Evolutionary conservation across 129 eudicot species (phyloP).

Genomic region (Pittosporum tobira): DNA sequence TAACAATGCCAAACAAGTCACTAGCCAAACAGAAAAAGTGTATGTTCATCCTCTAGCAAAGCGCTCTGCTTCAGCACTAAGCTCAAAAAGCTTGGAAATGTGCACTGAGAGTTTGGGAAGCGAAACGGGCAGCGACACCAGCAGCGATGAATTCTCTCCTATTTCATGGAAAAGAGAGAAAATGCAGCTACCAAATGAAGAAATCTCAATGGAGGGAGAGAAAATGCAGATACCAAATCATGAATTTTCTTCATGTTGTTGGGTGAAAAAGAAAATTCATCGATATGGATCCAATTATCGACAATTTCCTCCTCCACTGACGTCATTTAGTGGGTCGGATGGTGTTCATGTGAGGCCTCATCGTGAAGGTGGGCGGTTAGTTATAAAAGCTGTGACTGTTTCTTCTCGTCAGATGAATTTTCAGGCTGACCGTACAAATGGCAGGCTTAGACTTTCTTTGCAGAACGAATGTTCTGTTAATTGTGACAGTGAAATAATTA

Average conservation of each 20-base stretch:
- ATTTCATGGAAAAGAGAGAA: constrained; percentile 23
- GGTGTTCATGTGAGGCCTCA: constrained; percentile 55
- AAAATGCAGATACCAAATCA: constrained; percentile 9
- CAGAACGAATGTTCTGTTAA: constrained; percentile 16
- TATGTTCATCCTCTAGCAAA: constrained; percentile 72
- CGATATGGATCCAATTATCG: neutral
- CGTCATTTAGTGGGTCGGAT: constrained; percentile 51
- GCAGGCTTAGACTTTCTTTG: constrained; percentile 59
- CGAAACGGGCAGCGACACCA: constrained; percentile 60
- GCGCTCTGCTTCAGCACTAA: constrained; percentile 44
- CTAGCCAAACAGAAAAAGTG: constrained; percentile 17
- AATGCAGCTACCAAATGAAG: no score
- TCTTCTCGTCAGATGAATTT: constrained; percentile 34
- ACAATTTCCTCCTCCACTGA: constrained; percentile 69
- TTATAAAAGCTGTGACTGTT: constrained; percentile 51
- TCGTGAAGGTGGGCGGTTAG: constrained; percentile 67
- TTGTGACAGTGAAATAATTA: neutral
- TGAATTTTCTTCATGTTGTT: neutral
- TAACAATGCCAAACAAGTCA: constrained; percentile 2
- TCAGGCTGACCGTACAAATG: constrained; percentile 56
- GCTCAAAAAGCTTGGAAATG: constrained; percentile 75
- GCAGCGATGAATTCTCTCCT: constrained; percentile 28
- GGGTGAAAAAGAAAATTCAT: neutral
- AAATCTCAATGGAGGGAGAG: constrained; percentile 23
- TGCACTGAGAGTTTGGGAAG: constrained; percentile 93